Conservation (phyloP, 306 rosid species). For the Arachis stenosperma region DNA sequence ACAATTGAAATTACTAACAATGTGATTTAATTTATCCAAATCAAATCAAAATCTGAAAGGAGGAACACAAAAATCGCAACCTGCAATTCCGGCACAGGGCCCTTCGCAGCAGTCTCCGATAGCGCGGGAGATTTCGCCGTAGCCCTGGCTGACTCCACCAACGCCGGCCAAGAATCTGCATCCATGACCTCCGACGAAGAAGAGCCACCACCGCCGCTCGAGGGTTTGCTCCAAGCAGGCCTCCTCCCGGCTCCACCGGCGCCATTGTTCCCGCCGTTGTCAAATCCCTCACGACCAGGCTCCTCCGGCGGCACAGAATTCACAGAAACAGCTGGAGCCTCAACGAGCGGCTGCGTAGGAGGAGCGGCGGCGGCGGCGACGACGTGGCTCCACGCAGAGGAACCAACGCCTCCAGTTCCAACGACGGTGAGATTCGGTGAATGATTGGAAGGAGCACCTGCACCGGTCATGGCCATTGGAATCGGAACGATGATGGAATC, state of each 20-base stretch:
- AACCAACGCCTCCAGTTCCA: conserved; percentile 5
- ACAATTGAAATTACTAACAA: neutral
- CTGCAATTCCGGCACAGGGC: conserved; percentile 50
- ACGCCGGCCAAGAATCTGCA: conserved; percentile 86
- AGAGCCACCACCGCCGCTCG: conserved; percentile 50
- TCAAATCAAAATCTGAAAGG: too few species aligned
- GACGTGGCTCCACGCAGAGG: conserved; percentile 71
- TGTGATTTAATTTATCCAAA: neutral
- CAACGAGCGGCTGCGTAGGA: conserved; percentile 35
- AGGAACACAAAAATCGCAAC: conserved; percentile 39
- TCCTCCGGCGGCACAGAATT: neutral
- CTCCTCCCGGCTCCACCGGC: conserved; percentile 50
- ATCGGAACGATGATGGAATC: neutral
- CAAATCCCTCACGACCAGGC: neutral
- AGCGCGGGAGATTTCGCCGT: conserved; percentile 45
- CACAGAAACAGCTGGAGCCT: conserved; percentile 27
- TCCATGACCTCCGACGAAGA: conserved; percentile 66
- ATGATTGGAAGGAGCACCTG: conserved; percentile 40
- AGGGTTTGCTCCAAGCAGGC: conserved; percentile 85
- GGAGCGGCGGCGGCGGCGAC: conserved; percentile 40
- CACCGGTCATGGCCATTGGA: conserved; percentile 56
- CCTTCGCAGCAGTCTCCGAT: conserved; percentile 52
- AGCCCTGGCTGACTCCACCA: conserved; percentile 64
- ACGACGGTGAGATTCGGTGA: conserved; percentile 44
- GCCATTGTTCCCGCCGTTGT: neutral